Base-by-base conservation (phyloP, 2,329 filamentous ascomycete genomes). In the Penicillium occitanis region DNA sequence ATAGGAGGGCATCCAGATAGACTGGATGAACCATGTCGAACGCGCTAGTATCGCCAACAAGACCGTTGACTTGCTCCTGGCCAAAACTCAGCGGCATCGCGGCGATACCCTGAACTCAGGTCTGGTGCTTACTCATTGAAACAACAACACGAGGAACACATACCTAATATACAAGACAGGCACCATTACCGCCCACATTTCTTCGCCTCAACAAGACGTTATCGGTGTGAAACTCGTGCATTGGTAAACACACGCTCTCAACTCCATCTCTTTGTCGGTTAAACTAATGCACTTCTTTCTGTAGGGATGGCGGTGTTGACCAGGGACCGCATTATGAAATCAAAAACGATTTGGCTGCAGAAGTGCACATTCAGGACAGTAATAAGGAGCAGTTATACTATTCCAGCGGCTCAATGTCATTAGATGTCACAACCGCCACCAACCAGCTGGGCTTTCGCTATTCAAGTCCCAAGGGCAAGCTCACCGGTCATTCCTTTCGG, bases 1-100 rank as follows among this genome's bases (percentile, higher is more conserved):
- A 17, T 64, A 77, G 76, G 76, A 78, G 53, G 76, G 76, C 59
- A 71, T 78, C 53, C 70, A 66, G 19, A 75, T 79, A 64, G 77
- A 79, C 63, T 80, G 78, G 78, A 79, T 79, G 77, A 76, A 73
- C 70, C 78, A 80, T 69, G 76, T 79, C 42, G 78, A 80, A 67
- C 70, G 77, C 4, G 35, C 35, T 37, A 37, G 35, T 37, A 68
- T 55, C 75, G 22, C 67, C 67, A 75, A 48, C 69, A 75, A 17
- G 73, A 76, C 50, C 1, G 77, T 77, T 19, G 68, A 77, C 51
- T 67, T 79, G 13, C 70, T 79, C 2, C 64, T 80, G 61, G 79
- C 78, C 60, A 79, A 79, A 53, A 68, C 72, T 53, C 77, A 77
- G 68, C 70, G 72, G 57, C 72, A 75, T 63, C 75, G 78, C 35